Base-by-base conservation (phyloP, 2,329 filamentous ascomycete genomes). In the Celoporthe dispersa region DNA sequence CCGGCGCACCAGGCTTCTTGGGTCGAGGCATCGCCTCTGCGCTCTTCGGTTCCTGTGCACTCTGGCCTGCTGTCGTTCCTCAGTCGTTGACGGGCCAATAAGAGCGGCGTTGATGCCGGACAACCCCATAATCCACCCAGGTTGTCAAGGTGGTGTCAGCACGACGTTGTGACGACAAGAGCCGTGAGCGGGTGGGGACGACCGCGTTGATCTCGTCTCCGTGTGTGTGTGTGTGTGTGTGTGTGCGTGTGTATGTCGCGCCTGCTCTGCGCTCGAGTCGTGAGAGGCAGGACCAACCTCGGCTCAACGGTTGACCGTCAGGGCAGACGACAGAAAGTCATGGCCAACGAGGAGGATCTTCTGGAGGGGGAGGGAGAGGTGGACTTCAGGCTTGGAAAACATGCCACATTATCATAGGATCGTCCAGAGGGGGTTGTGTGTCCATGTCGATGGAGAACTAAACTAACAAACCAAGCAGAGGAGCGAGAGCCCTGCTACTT, bases 1-100 rank as follows among this genome's bases (percentile, higher is more conserved):
- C 88, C 71, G 85, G 85, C 68, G 87, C 87, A 70, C 87, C 86
- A 71, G 86, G 84, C 78, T 87, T 88, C 83, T 90, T 90, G 63
- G 88, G 88, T 75, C 90, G 87, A 78, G 90, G 90, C 90, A 92
- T 90, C 51, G 64, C 68, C 60, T 60, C 44, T 39, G 41, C 25
- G n/a, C n/a, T 51, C 31, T 33, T 31, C 28, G 66, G 64, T 69
- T 68, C 62, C 35, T 70, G 57, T 70, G 60, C n/a, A 37, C 60
- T 31, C 33, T 63, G 37, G 37, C 37, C 35, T 61, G 55, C 55
- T 62, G 61, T 60, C 62, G 66, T 64, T 39, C 31, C n/a, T 72
- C 39, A 51, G 39, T 39, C 63, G 66, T 65, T 64, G 69, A 66
- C 69, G 69, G 66, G 63, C 66, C 69, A 70, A 70, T 67, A 60